Evolutionary conservation across 768 basidiomycete species (phyloP), one percentile per base, ranked within the genome.

Genomic region (Cyathus striatus): DNA sequence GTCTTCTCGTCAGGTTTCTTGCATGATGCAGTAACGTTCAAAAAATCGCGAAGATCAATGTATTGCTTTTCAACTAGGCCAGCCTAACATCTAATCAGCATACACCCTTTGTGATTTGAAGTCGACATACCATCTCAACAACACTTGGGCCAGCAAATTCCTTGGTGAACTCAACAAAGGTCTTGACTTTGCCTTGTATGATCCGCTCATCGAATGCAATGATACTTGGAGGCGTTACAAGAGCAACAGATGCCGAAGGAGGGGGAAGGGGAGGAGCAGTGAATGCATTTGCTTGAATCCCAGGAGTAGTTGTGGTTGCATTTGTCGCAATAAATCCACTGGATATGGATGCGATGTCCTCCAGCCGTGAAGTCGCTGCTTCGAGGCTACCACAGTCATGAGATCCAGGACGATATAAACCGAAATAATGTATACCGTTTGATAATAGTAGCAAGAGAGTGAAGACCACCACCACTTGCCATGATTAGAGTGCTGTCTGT

Each of bases 301-400:
- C n/a, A n/a, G n/a, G n/a, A n/a, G n/a, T n/a, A n/a, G n/a, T n/a
- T n/a, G n/a, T n/a, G n/a, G n/a, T n/a, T n/a, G n/a, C n/a, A n/a
- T n/a, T n/a, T n/a, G n/a, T n/a, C n/a, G n/a, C 27, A 6, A 24
- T 10, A 6, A 22, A 20, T 17, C 16, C 26, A 12, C 32, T 33
- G 7, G 34, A 9, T 13, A 76, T 69, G 30, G 75, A 70, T 26
- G 86, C 85, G 47, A 92, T 70, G 57, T 99, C 96, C 64, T 99
- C 96, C 25, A 99, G 79, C 24, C 96, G 81, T 34, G 88, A 90
- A 5, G 91, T 93, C 6, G 92, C 90, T 20, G 96, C 96, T 72
- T 94, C 88, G 40, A 92, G 78, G 50, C 93, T 93, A 56, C 23
- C 35, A 37, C 77, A 72, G 45, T 43, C 14, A 46, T 45, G n/a